These are phyloP conservation scores for Graphium sp. DNA, from an alignment of 2,329 filamentous ascomycete genomes.

Conservation along the genomic window DNA sequence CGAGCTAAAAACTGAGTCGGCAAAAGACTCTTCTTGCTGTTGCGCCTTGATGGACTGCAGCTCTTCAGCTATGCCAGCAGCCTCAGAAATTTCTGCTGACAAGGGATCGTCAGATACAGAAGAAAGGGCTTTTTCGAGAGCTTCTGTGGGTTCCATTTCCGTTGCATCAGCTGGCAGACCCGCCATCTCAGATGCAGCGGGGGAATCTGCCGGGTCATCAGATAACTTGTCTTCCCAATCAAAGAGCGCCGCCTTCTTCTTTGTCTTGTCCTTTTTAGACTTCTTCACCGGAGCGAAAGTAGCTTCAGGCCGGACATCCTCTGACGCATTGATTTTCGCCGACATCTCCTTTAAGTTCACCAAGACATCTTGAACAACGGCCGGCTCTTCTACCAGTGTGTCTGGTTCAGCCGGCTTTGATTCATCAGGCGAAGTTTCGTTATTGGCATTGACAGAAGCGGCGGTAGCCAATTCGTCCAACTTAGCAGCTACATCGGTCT, in stretches of 20 bases:
- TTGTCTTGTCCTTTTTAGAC: background rate
- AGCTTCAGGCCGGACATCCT: too few relatives aligned
- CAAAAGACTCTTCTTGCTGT: background rate
- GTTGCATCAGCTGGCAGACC: background rate
- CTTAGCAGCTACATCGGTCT: background rate
- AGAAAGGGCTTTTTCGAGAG: too few relatives aligned
- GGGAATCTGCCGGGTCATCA: background rate
- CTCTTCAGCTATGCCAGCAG: too few relatives aligned
- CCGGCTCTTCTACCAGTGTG: constrained; percentile 3
- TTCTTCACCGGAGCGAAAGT: too few relatives aligned
- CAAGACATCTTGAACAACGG: too few relatives aligned
- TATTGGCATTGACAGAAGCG: background rate
- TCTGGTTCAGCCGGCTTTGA: background rate
- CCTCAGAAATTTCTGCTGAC: too few relatives aligned
- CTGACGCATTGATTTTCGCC: too few relatives aligned
- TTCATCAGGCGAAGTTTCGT: background rate
- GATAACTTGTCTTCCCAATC: background rate
- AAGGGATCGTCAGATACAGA: too few relatives aligned
- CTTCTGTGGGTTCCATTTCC: background rate
- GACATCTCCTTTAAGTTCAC: too few relatives aligned
- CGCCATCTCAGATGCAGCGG: background rate
- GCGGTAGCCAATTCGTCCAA: constrained; percentile 5
- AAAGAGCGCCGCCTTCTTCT: constrained; percentile 4
- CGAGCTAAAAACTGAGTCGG: background rate
- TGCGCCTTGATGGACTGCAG: too few relatives aligned